These are phyloP conservation scores for Pythium insidiosum DNA, from an alignment of 352 stramenopile species.

Conservation along the genomic window DNA sequence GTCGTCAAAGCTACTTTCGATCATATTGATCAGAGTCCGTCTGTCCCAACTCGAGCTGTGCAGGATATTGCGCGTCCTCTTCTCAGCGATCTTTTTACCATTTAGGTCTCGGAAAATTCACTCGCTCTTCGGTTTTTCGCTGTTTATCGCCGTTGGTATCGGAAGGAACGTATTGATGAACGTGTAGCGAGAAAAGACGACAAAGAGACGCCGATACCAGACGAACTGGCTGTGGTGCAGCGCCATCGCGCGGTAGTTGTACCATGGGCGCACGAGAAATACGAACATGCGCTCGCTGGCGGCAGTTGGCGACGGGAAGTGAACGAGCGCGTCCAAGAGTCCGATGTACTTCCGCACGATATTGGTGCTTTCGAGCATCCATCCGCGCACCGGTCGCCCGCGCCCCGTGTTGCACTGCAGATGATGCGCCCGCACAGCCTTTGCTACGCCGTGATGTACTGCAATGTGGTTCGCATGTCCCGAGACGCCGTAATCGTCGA, in stretches of 20 bases:
- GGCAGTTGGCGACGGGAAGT: constrained; percentile 25
- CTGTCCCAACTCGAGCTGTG: too few relatives aligned
- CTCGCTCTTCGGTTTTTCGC: neutral
- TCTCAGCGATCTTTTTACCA: constrained; percentile 20
- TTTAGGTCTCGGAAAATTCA: too few relatives aligned
- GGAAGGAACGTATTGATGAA: constrained; percentile 88
- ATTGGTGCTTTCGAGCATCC: constrained; percentile 62
- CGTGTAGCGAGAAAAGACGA: constrained; percentile 94
- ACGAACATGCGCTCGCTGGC: constrained; percentile 31
- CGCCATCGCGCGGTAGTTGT: constrained; percentile 89
- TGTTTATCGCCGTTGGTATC: constrained; percentile 9
- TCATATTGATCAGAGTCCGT: too few relatives aligned
- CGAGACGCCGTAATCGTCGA: constrained; percentile 91
- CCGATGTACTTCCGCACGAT: constrained; percentile 87
- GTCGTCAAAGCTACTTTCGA: neutral
- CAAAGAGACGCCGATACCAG: constrained; percentile 95
- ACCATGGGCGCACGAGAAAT: constrained; percentile 46
- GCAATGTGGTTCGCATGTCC: constrained; percentile 92
- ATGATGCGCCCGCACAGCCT: constrained; percentile 32
- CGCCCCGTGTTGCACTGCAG: constrained; percentile 20
- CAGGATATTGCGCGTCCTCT: neutral
- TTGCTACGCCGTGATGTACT: constrained; percentile 46
- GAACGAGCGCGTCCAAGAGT: constrained; percentile 58
- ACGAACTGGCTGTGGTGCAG: constrained; percentile 93
- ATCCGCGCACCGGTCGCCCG: constrained; percentile 26